These are phyloP conservation scores for Leptomonas seymouri DNA, from an alignment of 208 protist genomes.

Conservation along the genomic window DNA sequence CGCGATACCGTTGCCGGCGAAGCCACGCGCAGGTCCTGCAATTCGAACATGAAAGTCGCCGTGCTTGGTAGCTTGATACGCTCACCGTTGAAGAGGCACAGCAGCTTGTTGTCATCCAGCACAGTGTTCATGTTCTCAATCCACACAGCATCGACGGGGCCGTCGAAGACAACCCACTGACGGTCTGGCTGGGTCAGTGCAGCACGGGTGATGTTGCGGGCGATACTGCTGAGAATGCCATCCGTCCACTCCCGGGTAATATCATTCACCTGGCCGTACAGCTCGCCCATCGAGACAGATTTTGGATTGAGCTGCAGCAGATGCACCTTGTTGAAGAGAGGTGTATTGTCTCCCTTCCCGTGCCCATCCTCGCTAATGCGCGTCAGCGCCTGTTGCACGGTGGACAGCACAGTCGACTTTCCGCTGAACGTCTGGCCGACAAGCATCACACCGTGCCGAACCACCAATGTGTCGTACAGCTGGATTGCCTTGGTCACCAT, in stretches of 20 bases:
- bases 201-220: slow-evolving; percentile 83
- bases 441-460: slow-evolving; percentile 95
- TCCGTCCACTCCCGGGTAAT: slow-evolving; percentile 98
- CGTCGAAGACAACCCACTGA: slow-evolving; percentile 98
- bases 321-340: slow-evolving; percentile 86
- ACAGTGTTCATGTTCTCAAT: slow-evolving; percentile 99
- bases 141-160: slow-evolving; percentile 99
- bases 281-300: slow-evolving; percentile 96
- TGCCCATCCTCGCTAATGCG: slow-evolving; percentile 75
- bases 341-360: slow-evolving; percentile 58
- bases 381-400: slow-evolving; percentile 84
- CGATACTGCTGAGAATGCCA: slow-evolving; percentile 95
- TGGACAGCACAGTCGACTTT: slow-evolving; percentile 91
- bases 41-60: slow-evolving; percentile 98
- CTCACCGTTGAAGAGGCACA: slow-evolving; percentile 98
- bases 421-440: slow-evolving; percentile 96
- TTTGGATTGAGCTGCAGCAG: slow-evolving; percentile 95
- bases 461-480: slow-evolving; percentile 93
- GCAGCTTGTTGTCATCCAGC: slow-evolving; percentile 98
- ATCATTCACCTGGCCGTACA: slow-evolving; percentile 97
- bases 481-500: slow-evolving; percentile 93
- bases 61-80: slow-evolving; percentile 95
- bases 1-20: slow-evolving; percentile 99
- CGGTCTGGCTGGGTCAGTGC: slow-evolving; percentile 73
- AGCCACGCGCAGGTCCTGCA: slow-evolving; percentile 97